A percentile compares a stretch with the other conserved stretches of the same genome.
phyloP scores from a whole-genome alignment of 2,329 filamentous ascomycete species.

The Fusarium sp. region DNA sequence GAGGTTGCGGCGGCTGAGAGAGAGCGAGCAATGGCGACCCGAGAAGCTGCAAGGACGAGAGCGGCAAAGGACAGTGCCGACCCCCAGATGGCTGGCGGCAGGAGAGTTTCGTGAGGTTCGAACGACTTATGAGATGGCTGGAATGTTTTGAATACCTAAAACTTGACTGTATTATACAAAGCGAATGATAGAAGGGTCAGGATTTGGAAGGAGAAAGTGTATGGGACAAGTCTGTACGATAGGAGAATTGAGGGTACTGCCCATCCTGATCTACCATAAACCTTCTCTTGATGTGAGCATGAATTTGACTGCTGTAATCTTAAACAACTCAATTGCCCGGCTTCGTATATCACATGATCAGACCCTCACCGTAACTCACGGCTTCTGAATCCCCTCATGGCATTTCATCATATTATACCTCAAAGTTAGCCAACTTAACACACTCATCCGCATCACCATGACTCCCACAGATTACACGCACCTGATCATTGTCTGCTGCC shows the following conservation, averaged over 20 bases:
- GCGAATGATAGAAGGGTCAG: slow-evolving; percentile 22
- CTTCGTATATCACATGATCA: slow-evolving; percentile 45
- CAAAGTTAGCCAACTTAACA: background rate
- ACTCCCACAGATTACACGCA: slow-evolving; percentile 62
- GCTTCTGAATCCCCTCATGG: slow-evolving; percentile 26
- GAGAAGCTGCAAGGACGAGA: background rate
- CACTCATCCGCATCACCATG: slow-evolving; percentile 14
- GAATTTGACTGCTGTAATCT: background rate
- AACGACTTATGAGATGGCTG: slow-evolving; percentile 13
- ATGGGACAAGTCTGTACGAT: slow-evolving; percentile 28
- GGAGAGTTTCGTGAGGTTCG: background rate
- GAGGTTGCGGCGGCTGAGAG: slow-evolving; percentile 22
- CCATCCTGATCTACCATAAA: slow-evolving; percentile 16
- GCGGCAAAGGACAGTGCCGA: slow-evolving; percentile 16
- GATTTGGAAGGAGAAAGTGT: slow-evolving; percentile 2
- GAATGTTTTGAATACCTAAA: slow-evolving; percentile 27
- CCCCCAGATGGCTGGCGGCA: slow-evolving; percentile 13
- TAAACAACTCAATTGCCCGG: background rate
- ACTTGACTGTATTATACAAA: slow-evolving; percentile 37
- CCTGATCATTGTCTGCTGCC: slow-evolving; percentile 84
- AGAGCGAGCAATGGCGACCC: slow-evolving; percentile 8
- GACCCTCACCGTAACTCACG: slow-evolving; percentile 27
- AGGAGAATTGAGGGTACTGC: slow-evolving; percentile 17
- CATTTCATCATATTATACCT: background rate
- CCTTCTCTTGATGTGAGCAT: slow-evolving; percentile 1